Percentiles rank a stretch among this genome's conserved stretches.
Conservation (phyloP, 208 protist genomes). For the Trypanosoma scelopori region DNA sequence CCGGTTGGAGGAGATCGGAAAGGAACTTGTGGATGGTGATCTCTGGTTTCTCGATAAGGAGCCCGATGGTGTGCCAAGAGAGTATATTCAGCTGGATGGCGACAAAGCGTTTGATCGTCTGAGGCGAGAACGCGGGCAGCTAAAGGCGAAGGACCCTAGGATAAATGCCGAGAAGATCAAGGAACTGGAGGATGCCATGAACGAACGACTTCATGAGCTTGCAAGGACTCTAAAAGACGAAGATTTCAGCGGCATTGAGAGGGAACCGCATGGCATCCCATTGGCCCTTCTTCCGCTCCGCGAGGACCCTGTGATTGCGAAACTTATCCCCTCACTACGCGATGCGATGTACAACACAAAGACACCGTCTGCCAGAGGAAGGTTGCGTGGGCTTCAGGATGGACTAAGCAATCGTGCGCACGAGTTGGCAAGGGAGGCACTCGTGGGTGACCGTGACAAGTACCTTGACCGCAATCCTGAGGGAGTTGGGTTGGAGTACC, state of each 20-base stretch:
- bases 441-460: constrained; percentile 49
- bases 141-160: constrained; percentile 44
- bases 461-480: constrained; percentile 59
- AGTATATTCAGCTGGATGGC: constrained; percentile 33
- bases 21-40: constrained; percentile 66
- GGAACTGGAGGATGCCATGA: constrained; percentile 61
- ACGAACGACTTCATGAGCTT: constrained; percentile 38
- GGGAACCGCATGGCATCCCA: constrained; percentile 57
- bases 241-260: constrained; percentile 63
- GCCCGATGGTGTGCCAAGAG: constrained; percentile 44
- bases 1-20: constrained; percentile 58
- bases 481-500: constrained; percentile 50
- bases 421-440: constrained; percentile 38
- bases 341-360: constrained; percentile 23
- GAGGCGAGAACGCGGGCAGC: constrained; percentile 42
- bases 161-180: constrained; percentile 55
- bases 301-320: constrained; percentile 39
- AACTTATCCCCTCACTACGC: constrained; percentile 50
- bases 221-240: constrained; percentile 40
- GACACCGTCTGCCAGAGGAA: constrained; percentile 28
- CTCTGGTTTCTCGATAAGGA: constrained; percentile 72
- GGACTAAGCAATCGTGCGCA: constrained; percentile 45
- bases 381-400: constrained; percentile 38
- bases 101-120: constrained; percentile 56
- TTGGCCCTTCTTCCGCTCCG: constrained; percentile 59